These are phyloP conservation scores for Ceratocystis papillata DNA, from an alignment of 2,329 filamentous ascomycete species.

Conservation along the genomic window DNA sequence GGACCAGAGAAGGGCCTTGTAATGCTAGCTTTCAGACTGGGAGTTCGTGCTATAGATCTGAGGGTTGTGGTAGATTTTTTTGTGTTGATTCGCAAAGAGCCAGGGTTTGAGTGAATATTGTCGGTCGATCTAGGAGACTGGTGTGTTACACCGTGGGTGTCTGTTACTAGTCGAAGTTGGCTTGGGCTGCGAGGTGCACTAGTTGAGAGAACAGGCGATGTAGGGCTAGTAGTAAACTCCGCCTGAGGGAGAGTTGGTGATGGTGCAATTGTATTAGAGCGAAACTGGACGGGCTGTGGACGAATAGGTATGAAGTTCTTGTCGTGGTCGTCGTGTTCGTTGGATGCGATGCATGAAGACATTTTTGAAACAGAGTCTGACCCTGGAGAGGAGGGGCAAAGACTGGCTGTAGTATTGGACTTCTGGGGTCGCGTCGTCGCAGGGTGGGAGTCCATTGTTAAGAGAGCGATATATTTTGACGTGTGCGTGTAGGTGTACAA, in stretches of 20 bases:
- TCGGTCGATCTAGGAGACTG: slow-evolving; percentile 19
- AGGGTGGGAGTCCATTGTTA: slow-evolving; percentile 4
- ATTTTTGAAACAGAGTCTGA: slow-evolving; percentile 16
- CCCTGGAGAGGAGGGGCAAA: slow-evolving; percentile 7
- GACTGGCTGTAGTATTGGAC: not conserved
- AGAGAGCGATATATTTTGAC: slow-evolving; percentile 3
- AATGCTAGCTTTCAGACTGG: slow-evolving; percentile 49
- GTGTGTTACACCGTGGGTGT: slow-evolving; percentile 24
- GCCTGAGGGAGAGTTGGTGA: slow-evolving; percentile 22
- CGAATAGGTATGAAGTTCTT: slow-evolving; percentile 3
- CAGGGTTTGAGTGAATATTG: slow-evolving; percentile 16
- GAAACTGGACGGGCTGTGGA: slow-evolving; percentile 20
- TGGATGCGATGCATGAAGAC: slow-evolving; percentile 1
- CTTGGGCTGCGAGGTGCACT: slow-evolving; percentile 24
- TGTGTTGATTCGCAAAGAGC: slow-evolving; percentile 30
- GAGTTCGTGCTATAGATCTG: slow-evolving; percentile 47
- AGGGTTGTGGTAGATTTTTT: slow-evolving; percentile 38
- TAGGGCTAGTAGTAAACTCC: slow-evolving; percentile 25
- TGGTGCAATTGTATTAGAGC: slow-evolving; percentile 24
- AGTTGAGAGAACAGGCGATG: slow-evolving; percentile 21
- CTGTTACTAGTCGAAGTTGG: slow-evolving; percentile 26
- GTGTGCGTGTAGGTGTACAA: not conserved
- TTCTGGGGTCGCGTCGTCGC: not conserved
- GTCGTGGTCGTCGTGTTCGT: not conserved
- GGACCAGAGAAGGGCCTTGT: slow-evolving; percentile 39